phyloP scores from a whole-genome alignment of 176 grass and related monocot genomes.

The Rhynchospora pubera region DNA sequence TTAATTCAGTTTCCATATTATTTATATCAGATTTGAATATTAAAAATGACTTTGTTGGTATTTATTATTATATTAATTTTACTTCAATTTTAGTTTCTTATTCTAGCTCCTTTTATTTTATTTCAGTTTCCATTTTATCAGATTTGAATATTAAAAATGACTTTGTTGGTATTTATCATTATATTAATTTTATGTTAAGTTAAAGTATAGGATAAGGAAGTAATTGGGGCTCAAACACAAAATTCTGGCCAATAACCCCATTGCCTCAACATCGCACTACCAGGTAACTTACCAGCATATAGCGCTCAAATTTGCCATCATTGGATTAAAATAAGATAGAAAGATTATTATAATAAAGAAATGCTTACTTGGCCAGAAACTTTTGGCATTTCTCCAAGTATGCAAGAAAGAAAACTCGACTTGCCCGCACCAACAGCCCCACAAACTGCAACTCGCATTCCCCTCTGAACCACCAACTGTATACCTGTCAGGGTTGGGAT shows the following conservation, averaged over 20 bases:
- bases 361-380: constrained; percentile 75
- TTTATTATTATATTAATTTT: no score
- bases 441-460: constrained; percentile 92
- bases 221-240: neutral
- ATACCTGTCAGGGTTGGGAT: constrained; percentile 52
- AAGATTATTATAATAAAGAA: neutral
- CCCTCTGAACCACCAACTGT: constrained; percentile 63
- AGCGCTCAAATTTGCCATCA: neutral
- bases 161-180: no score
- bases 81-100: no score
- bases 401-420: constrained; percentile 84
- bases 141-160: no score
- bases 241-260: neutral
- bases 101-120: no score
- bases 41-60: neutral
- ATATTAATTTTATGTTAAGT: no score
- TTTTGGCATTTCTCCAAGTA: constrained; percentile 96
- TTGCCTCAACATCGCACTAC: neutral
- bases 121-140: no score
- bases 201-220: neutral
- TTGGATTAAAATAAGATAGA: neutral
- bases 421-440: constrained; percentile 92
- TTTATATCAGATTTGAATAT: neutral
- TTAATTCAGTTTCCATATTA: neutral
- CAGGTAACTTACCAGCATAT: neutral